Conservation (phyloP, 176 grass and related monocot genomes). For the Carex littledalei region DNA sequence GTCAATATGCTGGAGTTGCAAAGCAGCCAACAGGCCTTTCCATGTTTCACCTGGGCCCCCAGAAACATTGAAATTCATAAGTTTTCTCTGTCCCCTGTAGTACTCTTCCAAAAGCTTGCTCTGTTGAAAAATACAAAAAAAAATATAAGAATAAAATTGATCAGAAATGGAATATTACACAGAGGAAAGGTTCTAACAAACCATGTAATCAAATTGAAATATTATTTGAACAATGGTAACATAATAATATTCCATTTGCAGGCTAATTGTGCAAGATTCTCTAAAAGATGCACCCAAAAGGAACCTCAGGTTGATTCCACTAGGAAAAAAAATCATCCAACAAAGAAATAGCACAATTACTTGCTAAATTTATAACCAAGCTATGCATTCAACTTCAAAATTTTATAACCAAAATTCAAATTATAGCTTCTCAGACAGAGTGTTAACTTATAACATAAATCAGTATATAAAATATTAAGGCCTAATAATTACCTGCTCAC, state of each 20-base stretch:
- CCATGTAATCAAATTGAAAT: neutral
- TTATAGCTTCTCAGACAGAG: neutral
- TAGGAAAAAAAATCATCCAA: neutral
- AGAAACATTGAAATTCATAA: conserved; percentile 68
- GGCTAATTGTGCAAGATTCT: neutral
- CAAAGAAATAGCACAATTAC: neutral
- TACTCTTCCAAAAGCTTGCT: conserved; percentile 84
- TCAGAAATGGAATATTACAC: neutral
- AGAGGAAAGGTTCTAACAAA: neutral
- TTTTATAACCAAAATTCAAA: neutral
- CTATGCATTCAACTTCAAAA: neutral
- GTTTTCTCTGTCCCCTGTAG: conserved; percentile 72
- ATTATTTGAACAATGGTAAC: neutral
- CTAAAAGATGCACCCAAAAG: neutral
- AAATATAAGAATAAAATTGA: neutral
- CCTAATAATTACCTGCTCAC: conserved; percentile 53
- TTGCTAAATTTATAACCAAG: neutral
- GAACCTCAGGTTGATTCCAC: neutral
- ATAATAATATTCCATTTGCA: neutral
- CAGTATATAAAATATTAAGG: neutral
- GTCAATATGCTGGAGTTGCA: conserved; percentile 82
- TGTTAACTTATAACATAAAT: neutral
- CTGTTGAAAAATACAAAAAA: conserved; percentile 27
- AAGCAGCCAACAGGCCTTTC: conserved; percentile 61
- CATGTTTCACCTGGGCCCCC: conserved; percentile 73